These are phyloP conservation scores for Nakaseomyces nivariensis DNA, from an alignment of 1,139 yeast species.

Conservation along the genomic window DNA sequence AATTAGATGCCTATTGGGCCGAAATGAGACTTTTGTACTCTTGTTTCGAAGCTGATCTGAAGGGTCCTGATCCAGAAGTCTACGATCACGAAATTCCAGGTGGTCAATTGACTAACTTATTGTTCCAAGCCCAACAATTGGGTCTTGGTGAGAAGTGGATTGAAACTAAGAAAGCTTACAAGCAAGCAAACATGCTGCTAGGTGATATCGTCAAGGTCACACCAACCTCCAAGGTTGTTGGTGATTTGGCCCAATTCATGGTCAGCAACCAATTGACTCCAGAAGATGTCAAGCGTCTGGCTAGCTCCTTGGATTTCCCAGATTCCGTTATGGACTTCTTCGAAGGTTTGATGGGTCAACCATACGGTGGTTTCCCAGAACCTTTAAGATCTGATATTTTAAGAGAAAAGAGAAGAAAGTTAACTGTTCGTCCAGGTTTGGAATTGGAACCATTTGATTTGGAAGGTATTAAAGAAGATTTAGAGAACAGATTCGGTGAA, in stretches of 20 bases:
- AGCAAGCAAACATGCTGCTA: constrained; percentile 75
- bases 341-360: constrained; percentile 99
- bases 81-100: constrained; percentile 98
- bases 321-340: constrained; percentile 95
- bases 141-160: constrained; percentile 95
- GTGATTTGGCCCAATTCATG: constrained; percentile 98
- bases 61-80: constrained; percentile 99
- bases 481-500: constrained; percentile 50
- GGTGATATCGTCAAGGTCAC: constrained; percentile 98
- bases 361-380: constrained; percentile 99
- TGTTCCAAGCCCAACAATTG: constrained; percentile 98
- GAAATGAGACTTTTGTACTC: constrained; percentile 95
- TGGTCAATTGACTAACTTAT: constrained; percentile 93
- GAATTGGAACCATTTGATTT: constrained; percentile 76
- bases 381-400: constrained; percentile 88
- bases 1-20: constrained; percentile 92
- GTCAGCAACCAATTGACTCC: constrained; percentile 82
- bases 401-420: constrained; percentile 81
- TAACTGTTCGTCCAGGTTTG: constrained; percentile 85
- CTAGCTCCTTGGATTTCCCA: constrained; percentile 91
- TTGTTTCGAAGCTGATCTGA: constrained; percentile 95
- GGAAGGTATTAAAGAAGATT: constrained; percentile 57
- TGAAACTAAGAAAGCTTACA: constrained; percentile 89
- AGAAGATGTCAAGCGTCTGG: constrained; percentile 80
- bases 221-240: constrained; percentile 98